Base-by-base conservation (phyloP, 768 basidiomycete genomes). In the Cytidiella melzeri region DNA sequence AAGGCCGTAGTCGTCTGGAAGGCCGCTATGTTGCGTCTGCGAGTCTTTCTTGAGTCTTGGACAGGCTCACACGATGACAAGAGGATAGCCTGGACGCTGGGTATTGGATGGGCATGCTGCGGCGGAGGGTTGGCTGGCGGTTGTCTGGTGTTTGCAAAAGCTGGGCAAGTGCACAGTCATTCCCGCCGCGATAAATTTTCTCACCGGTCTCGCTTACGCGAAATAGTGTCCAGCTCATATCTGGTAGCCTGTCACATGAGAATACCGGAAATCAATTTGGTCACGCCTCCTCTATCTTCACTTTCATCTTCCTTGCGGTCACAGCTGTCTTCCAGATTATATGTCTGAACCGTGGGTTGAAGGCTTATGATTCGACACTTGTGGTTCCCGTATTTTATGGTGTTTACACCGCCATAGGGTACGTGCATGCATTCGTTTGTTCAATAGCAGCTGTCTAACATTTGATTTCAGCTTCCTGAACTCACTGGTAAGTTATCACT, bases 341-440 rank as follows among this genome's bases (percentile, higher is more conserved):
- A 38, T 94, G 92, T 63, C 73, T 97, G 37, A 94, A 97, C 61
- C 83, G 86, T 37, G 93, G 87, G 5, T 73, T 95, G n/a, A 82
- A 82, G 60, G 84, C 89, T 7, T 94, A 94, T 57, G 93, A 92
- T 60, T 90, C 87, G 15, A 91, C 89, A 0, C 67, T 96, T 1
- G 92, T 96, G 15, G 93, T 96, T 0, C 94, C 95, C 0, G 84
- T 94, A 12, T 96, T 97, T 64, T 97, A 95, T 62, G 92, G 92
- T 9, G 83, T 92, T 9, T 94, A 93, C 61, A 93, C 91, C 0
- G 87, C 86, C 2, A 75, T 79, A 20, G 89, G 90, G 80, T 88
- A 62, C 40, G 76, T 67, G 6, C 4, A 19, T n/a, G 1, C 28
- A n/a, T n/a, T n/a, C n/a, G n/a, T n/a, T n/a, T n/a, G n/a, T n/a